Percentiles rank a stretch among this genome's conserved stretches.
phyloP scores from a whole-genome alignment of 2,329 filamentous ascomycete genomes.

The Colletotrichum liaoningense region DNA sequence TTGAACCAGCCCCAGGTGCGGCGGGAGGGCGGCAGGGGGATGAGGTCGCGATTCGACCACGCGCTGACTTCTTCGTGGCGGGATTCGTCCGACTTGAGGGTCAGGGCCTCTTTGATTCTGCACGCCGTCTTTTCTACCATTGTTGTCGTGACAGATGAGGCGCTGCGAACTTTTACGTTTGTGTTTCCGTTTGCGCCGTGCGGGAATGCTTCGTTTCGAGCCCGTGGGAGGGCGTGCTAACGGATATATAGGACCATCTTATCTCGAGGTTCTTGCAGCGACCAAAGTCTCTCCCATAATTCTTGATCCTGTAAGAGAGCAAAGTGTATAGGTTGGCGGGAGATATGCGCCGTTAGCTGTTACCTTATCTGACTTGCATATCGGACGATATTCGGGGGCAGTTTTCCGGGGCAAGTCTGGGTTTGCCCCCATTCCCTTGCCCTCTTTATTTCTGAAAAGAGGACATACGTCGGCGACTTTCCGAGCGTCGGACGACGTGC shows the following conservation, averaged over 20 bases:
- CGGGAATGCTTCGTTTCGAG: background rate
- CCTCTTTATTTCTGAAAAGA: background rate
- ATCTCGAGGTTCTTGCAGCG: background rate
- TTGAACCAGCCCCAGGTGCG: conserved; percentile 60
- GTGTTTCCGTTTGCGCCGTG: too few species aligned
- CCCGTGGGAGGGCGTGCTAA: background rate
- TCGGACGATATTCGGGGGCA: background rate
- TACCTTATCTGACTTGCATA: background rate
- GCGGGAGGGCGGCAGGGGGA: conserved; percentile 51
- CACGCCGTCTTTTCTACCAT: conserved; percentile 17
- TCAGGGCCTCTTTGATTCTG: conserved; percentile 45
- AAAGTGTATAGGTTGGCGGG: background rate
- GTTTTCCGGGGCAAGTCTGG: conserved; percentile 4
- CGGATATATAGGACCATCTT: background rate
- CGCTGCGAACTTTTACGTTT: background rate
- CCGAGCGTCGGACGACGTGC: background rate
- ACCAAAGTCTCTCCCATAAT: background rate
- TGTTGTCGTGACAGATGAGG: too few species aligned
- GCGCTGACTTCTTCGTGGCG: conserved; percentile 57
- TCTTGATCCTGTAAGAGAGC: background rate
- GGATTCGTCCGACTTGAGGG: conserved; percentile 51
- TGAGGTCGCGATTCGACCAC: conserved; percentile 59
- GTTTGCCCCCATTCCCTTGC: background rate
- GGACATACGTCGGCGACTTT: background rate
- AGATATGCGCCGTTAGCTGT: too few species aligned